Evolutionary conservation across 106 monocot species (phyloP).

Genomic region (Phalaenopsis equestris): DNA sequence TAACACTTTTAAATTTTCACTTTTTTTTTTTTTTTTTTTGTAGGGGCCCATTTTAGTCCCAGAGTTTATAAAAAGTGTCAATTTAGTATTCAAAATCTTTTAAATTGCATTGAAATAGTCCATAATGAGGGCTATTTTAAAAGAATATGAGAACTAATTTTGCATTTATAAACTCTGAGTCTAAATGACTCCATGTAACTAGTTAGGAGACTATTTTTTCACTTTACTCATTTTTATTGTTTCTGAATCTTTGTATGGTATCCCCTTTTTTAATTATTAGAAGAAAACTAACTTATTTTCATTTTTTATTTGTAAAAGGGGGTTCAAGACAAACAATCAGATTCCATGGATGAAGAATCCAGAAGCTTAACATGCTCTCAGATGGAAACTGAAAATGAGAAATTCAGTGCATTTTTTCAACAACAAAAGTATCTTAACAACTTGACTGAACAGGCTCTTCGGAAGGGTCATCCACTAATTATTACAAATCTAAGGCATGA

Average conservation of each 20-base stretch:
- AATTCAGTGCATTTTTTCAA: constrained; percentile 25
- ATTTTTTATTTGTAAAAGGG: constrained; percentile 16
- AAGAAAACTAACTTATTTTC: not conserved
- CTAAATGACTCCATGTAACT: no score
- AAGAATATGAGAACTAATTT: no score
- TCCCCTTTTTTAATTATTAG: not conserved
- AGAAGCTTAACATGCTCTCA: not conserved
- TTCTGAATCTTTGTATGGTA: not conserved
- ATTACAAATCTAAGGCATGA: constrained; percentile 75
- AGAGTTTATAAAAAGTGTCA: not conserved
- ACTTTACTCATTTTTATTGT: not conserved
- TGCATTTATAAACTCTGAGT: no score
- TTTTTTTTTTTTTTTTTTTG: no score
- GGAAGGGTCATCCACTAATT: constrained; percentile 64
- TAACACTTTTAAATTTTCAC: not conserved
- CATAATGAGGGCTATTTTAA: no score
- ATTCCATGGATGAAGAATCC: constrained; percentile 13
- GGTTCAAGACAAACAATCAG: constrained; percentile 20
- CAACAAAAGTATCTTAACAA: constrained; percentile 52
- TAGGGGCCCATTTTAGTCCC: no score
- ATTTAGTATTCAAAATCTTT: no score
- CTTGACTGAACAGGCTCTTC: constrained; percentile 78
- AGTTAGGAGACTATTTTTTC: no score
- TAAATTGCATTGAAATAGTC: no score
- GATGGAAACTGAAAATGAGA: constrained; percentile 27